Evolutionary conservation across 495 filamentous ascomycete species (phyloP).

Genomic region (Aspergillus baeticus): DNA sequence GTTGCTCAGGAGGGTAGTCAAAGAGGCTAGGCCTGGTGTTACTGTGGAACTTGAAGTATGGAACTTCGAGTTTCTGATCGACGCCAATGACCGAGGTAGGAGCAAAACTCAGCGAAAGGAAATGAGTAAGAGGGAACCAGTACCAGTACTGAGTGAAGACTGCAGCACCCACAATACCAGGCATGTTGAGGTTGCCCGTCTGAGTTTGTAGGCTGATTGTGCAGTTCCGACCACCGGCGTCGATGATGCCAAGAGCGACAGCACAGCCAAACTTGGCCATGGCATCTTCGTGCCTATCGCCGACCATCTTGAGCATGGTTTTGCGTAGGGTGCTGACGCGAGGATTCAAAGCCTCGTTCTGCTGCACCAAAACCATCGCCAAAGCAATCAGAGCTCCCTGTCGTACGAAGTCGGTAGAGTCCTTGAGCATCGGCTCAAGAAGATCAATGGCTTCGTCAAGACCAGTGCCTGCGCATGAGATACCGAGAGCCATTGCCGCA

Average conservation of each 20-base stretch:
- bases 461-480: slow-evolving; percentile 95
- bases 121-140: slow-evolving; percentile 99
- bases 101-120: slow-evolving; percentile 88
- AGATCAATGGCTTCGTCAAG: slow-evolving; percentile 96
- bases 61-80: slow-evolving; percentile 88
- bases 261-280: slow-evolving; percentile 99
- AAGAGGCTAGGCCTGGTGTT: slow-evolving; percentile 93
- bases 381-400: slow-evolving; percentile 95
- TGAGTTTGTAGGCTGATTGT: slow-evolving; percentile 97
- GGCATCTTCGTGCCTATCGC: slow-evolving; percentile 96
- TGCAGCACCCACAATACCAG: slow-evolving; percentile 94
- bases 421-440: slow-evolving; percentile 98
- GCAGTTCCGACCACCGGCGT: slow-evolving; percentile 97
- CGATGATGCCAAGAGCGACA: slow-evolving; percentile 92
- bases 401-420: slow-evolving; percentile 96
- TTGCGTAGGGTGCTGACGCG: slow-evolving; percentile 81
- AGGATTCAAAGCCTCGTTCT: slow-evolving; percentile 94
- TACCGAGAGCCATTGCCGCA: slow-evolving; percentile 96
- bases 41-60: slow-evolving; percentile 94
- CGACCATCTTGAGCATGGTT: slow-evolving; percentile 83
- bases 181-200: slow-evolving; percentile 97
- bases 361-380: slow-evolving; percentile 97
- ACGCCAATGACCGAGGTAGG: slow-evolving; percentile 94
- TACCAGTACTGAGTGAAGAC: slow-evolving; percentile 99
- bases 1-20: slow-evolving; percentile 95